Conservation (phyloP, 1,284 basidiomycete species). For the Ustilago lituana region DNA sequence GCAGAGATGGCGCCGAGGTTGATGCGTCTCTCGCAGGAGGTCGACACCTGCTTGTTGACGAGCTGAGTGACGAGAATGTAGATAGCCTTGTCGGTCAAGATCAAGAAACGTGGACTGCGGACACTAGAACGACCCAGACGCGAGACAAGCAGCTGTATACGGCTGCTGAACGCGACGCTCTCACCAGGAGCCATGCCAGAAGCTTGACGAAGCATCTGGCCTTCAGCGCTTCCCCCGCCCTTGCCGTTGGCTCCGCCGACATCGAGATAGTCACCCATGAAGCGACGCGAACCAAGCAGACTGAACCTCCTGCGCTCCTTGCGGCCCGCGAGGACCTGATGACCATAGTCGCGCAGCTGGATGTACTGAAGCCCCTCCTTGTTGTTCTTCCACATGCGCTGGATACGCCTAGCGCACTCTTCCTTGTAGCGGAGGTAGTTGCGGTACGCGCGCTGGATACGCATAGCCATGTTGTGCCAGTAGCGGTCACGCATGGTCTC, state of each 20-base stretch:
- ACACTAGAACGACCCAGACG: slow-evolving; percentile 89
- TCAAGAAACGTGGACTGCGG: slow-evolving; percentile 87
- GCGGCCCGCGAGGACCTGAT: slow-evolving; percentile 86
- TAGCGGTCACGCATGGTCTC: slow-evolving; percentile 99
- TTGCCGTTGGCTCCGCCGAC: slow-evolving; percentile 75
- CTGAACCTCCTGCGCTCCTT: slow-evolving; percentile 95
- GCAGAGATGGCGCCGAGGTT: slow-evolving; percentile 85
- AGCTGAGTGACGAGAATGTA: slow-evolving; percentile 78
- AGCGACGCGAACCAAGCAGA: slow-evolving; percentile 91
- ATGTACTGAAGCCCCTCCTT: slow-evolving; percentile 90
- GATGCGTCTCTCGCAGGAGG: slow-evolving; percentile 85
- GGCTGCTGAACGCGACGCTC: slow-evolving; percentile 78
- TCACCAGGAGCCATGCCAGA: slow-evolving; percentile 73
- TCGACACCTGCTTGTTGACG: slow-evolving; percentile 73
- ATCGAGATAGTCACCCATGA: slow-evolving; percentile 96
- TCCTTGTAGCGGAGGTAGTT: slow-evolving; percentile 95
- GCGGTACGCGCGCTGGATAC: slow-evolving; percentile 95
- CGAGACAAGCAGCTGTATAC: slow-evolving; percentile 84
- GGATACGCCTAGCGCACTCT: slow-evolving; percentile 93
- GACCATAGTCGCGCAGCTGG: slow-evolving; percentile 89
- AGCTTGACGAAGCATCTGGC: slow-evolving; percentile 79
- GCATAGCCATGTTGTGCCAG: slow-evolving; percentile 99
- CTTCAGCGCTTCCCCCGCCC: slow-evolving; percentile 73
- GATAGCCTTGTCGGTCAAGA: slow-evolving; percentile 88
- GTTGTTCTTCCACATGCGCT: slow-evolving; percentile 98